Evolutionary conservation across 2,329 filamentous ascomycete genomes (phyloP).

Genomic region (Botrytis medusae): DNA sequence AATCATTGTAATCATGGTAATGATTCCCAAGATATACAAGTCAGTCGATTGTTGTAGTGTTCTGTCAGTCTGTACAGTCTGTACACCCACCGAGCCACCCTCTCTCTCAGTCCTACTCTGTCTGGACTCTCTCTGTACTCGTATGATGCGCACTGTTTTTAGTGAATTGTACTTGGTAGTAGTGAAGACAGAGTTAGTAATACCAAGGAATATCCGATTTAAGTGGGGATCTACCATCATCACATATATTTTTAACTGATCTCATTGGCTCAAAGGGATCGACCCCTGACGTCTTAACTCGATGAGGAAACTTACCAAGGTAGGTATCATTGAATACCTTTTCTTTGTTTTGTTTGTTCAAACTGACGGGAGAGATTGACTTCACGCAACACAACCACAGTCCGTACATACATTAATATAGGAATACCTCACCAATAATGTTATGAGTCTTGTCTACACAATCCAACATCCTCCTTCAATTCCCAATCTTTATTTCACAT

Average conservation of each 20-base stretch:
- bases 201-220: conserved; percentile 3
- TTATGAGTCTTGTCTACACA: neutral
- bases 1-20: no score
- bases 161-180: no score
- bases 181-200: neutral
- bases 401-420: neutral
- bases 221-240: neutral
- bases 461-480: neutral
- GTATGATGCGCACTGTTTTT: no score
- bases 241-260: neutral
- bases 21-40: no score
- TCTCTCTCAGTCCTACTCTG: no score
- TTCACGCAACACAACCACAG: neutral
- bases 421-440: neutral
- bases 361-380: neutral
- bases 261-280: neutral
- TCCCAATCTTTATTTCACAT: neutral
- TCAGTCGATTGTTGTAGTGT: no score
- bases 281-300: neutral
- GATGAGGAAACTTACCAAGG: neutral
- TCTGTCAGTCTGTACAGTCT: no score
- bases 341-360: neutral
- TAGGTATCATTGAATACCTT: neutral
- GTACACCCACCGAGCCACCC: no score
- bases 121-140: no score